phyloP scores from a whole-genome alignment of 768 basidiomycete genomes.

The Pilatotrama ljubarskyi region DNA sequence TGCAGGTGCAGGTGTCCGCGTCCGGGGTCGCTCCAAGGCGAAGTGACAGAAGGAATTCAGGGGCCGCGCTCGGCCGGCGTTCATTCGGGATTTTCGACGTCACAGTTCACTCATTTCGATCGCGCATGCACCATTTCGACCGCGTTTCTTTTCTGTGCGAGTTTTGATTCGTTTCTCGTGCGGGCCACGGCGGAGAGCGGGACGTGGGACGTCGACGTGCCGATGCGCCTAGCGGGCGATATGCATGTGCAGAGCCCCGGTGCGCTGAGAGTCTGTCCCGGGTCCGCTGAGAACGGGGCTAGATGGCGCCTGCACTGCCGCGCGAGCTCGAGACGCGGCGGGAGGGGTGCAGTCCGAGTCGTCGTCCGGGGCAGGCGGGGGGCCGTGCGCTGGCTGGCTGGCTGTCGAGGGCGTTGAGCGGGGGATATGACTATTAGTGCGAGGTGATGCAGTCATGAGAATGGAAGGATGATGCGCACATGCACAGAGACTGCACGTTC shows the following conservation, averaged over 20 bases:
- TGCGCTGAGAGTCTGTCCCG: neutral
- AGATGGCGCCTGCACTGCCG: slow-evolving; percentile 10
- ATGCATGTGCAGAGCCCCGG: neutral
- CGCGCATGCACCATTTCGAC: neutral
- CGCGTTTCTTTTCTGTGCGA: neutral
- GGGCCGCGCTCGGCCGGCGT: slow-evolving; percentile 9
- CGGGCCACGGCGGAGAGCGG: slow-evolving; percentile 6
- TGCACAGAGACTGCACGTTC: slow-evolving; percentile 20
- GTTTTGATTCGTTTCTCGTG: neutral
- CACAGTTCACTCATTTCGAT: neutral
- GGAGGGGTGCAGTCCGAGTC: neutral
- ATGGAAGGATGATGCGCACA: slow-evolving; percentile 27
- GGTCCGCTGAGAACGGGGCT: slow-evolving; percentile 16
- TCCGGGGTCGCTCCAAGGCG: slow-evolving; percentile 11
- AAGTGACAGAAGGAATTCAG: slow-evolving; percentile 8
- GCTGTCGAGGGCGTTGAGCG: neutral
- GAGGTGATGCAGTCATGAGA: slow-evolving; percentile 21
- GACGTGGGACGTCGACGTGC: slow-evolving; percentile 1
- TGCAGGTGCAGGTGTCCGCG: neutral
- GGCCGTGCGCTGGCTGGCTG: neutral
- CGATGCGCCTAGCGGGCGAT: neutral
- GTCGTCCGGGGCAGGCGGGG: neutral
- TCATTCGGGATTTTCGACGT: slow-evolving; percentile 18
- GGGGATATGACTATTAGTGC: slow-evolving; percentile 11
- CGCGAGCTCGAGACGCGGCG: neutral